Conservation (phyloP, 2,329 filamentous ascomycete species). For the Escovopsis sp. region DNA sequence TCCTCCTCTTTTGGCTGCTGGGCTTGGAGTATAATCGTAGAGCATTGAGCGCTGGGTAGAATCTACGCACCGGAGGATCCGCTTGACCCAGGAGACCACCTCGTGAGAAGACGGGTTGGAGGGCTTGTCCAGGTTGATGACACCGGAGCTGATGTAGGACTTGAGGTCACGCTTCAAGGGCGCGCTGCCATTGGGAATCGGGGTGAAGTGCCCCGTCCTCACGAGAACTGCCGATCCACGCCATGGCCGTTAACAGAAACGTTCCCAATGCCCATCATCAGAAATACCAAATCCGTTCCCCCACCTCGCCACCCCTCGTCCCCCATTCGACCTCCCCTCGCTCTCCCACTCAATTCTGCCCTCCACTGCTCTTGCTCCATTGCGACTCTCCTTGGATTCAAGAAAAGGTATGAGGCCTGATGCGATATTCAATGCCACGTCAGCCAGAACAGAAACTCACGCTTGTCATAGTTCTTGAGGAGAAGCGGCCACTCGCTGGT, state of each 20-base stretch:
- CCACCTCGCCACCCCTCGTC: neutral
- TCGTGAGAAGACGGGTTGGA: conserved; percentile 97
- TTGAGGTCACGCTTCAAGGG: conserved; percentile 91
- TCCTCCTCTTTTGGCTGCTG: too few relatives aligned
- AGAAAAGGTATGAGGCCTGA: too few relatives aligned
- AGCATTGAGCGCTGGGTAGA: too few relatives aligned
- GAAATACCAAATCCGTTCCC: neutral
- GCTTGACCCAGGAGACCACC: conserved; percentile 98
- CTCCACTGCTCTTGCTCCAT: too few relatives aligned
- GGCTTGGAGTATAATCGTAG: too few relatives aligned
- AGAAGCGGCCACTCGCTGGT: conserved; percentile 86
- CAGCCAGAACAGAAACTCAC: conserved; percentile 42
- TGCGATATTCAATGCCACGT: too few relatives aligned
- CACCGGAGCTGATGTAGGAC: conserved; percentile 90
- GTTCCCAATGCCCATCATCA: neutral
- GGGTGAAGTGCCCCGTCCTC: conserved; percentile 90
- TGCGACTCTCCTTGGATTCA: too few relatives aligned
- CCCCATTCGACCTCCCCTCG: conserved; percentile 1
- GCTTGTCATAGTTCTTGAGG: conserved; percentile 88
- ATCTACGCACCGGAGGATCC: conserved; percentile 62
- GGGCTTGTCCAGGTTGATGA: conserved; percentile 79
- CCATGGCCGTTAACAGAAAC: too few relatives aligned
- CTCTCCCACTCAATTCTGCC: too few relatives aligned
- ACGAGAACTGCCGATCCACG: conserved; percentile 51
- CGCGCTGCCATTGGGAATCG: conserved; percentile 82